A percentile compares a stretch with the other conserved stretches of the same genome.
These are phyloP conservation scores for Teunomyces funiuensis DNA, from an alignment of 805 yeast species.

Conservation along the genomic window DNA sequence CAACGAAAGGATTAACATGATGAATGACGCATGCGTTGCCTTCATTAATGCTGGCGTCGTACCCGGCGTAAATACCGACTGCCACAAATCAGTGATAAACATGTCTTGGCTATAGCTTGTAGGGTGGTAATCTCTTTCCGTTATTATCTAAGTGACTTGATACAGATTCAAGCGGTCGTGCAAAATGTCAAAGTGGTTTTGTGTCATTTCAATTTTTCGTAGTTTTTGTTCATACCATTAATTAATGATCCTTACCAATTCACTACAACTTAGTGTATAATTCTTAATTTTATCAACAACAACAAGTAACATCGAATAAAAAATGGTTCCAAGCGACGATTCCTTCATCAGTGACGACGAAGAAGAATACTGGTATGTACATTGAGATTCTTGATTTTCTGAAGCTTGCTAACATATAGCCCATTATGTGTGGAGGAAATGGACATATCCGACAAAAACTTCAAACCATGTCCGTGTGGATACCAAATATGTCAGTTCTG, in stretches of 20 bases:
- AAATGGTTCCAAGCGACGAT: constrained; percentile 43
- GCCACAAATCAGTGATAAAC: constrained; percentile 75
- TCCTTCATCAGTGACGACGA: constrained; percentile 75
- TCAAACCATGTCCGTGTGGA: constrained; percentile 99
- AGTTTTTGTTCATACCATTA: not conserved
- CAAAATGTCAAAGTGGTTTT: not conserved
- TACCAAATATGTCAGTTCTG: constrained; percentile 98
- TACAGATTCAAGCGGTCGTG: not conserved
- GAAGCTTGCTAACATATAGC: constrained; percentile 38
- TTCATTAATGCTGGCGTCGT: constrained; percentile 83
- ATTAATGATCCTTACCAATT: not conserved
- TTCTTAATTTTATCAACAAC: not conserved
- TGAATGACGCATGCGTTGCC: constrained; percentile 86
- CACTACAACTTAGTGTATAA: not conserved
- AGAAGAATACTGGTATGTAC: constrained; percentile 65
- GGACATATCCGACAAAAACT: constrained; percentile 94
- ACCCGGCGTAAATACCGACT: constrained; percentile 89
- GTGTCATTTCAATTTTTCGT: constrained; percentile 5
- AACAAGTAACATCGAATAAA: not conserved
- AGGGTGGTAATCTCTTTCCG: too few relatives aligned
- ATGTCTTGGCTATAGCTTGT: constrained; percentile 15
- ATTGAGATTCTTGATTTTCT: not conserved
- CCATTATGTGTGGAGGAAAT: constrained; percentile 97
- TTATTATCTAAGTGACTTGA: too few relatives aligned
- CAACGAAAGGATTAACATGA: constrained; percentile 58